These are phyloP conservation scores for Blastocystis sp. DNA, from an alignment of 352 stramenopile species.

Conservation along the genomic window DNA sequence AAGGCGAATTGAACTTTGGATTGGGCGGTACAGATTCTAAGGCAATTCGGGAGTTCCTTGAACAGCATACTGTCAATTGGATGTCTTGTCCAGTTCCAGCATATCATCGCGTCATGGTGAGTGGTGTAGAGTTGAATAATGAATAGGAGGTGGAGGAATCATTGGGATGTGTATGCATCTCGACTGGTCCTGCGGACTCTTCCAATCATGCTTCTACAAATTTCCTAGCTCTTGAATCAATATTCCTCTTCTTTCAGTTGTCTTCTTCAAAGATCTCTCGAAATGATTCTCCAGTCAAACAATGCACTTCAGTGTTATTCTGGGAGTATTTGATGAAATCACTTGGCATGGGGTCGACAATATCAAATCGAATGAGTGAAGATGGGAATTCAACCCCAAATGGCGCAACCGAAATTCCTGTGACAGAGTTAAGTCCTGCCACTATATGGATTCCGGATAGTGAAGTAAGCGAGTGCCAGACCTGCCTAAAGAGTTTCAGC, in stretches of 20 bases:
- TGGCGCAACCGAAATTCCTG: conserved; percentile 11
- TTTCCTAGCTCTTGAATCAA: conserved; percentile 14
- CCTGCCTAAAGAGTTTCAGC: conserved; percentile 84
- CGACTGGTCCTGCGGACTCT: not conserved
- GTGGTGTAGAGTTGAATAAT: not conserved
- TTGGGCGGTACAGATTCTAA: conserved; percentile 22
- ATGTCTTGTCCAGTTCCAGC: conserved; percentile 72
- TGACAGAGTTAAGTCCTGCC: conserved; percentile 50
- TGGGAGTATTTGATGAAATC: conserved; percentile 58
- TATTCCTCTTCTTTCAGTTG: conserved; percentile 65
- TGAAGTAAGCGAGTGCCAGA: conserved; percentile 78
- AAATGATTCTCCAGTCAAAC: not conserved
- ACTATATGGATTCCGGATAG: conserved; percentile 44
- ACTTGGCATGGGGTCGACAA: not conserved
- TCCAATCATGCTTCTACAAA: conserved; percentile 52
- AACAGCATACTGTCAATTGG: conserved; percentile 84
- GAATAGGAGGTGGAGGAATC: conserved; percentile 47
- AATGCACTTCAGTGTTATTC: not conserved
- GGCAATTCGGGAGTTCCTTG: conserved; percentile 73
- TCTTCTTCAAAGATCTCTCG: not conserved
- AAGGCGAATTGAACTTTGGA: conserved; percentile 56
- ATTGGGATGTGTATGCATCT: conserved; percentile 64
- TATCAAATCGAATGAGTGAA: not conserved
- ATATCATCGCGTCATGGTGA: not conserved
- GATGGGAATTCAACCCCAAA: not conserved